A percentile compares a stretch with the other conserved stretches of the same genome.
phyloP scores from a whole-genome alignment of 129 eudicot species.

The Daucus carota region DNA sequence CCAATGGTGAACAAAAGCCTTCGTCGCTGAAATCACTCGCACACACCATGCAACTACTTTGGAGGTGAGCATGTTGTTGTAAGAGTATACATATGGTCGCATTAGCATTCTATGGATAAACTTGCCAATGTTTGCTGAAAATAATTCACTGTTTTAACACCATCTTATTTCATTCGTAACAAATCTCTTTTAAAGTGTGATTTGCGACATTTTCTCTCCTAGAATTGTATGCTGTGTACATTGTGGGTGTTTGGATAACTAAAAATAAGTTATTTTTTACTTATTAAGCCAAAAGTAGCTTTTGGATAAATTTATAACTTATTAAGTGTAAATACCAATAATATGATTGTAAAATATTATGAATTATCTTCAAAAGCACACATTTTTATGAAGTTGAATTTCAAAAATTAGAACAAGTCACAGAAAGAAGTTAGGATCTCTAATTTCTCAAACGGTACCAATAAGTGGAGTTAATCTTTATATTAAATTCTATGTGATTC shows the following conservation, averaged over 20 bases:
- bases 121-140: not conserved
- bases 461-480: not conserved
- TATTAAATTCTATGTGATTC: not conserved
- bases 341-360: too few species aligned
- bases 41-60: conserved; percentile 46
- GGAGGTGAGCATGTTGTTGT: conserved; percentile 38
- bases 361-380: too few species aligned
- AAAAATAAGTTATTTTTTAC: too few species aligned
- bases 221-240: not conserved
- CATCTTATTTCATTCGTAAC: not conserved
- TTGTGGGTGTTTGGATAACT: too few species aligned
- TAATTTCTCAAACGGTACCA: too few species aligned
- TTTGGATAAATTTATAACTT: too few species aligned
- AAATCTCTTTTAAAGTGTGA: not conserved
- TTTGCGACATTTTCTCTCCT: not conserved
- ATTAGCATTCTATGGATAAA: not conserved
- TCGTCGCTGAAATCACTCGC: conserved; percentile 52
- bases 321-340: too few species aligned
- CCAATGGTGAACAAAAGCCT: conserved; percentile 58
- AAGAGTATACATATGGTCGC: not conserved
- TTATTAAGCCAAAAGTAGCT: too few species aligned
- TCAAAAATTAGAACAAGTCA: too few species aligned
- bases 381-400: too few species aligned
- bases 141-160: not conserved
- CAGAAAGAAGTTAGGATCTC: too few species aligned